Conservation (phyloP, 2,329 filamentous ascomycete species). For the Apiospora rasikravindrae region DNA sequence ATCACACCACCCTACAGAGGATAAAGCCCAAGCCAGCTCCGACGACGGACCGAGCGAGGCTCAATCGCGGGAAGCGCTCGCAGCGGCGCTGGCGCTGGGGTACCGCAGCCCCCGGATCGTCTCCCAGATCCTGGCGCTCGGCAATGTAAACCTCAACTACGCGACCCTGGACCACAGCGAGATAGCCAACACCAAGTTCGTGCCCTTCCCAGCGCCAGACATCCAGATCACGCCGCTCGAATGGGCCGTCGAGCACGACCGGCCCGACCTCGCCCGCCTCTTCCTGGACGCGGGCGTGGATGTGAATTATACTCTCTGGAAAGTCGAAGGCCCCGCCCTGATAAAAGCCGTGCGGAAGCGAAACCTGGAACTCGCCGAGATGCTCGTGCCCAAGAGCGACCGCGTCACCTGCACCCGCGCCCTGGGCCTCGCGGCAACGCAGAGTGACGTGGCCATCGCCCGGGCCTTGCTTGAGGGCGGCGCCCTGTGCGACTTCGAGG, state of each 20-base stretch:
- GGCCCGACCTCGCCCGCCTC: slow-evolving; percentile 3
- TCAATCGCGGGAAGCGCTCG: slow-evolving; percentile 4
- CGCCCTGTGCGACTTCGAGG: slow-evolving; percentile 15
- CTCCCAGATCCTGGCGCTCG: slow-evolving; percentile 14
- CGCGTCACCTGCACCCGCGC: background rate
- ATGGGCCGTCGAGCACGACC: slow-evolving; percentile 16
- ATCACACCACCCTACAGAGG: too few species aligned
- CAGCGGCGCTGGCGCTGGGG: background rate
- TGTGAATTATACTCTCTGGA: background rate
- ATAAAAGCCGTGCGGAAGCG: background rate
- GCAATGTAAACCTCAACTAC: background rate
- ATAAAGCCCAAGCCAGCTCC: background rate
- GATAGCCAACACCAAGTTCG: background rate
- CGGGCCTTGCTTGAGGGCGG: background rate
- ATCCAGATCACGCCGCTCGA: slow-evolving; percentile 8
- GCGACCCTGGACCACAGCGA: background rate
- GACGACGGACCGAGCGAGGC: background rate
- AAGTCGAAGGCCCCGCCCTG: background rate
- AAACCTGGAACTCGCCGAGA: background rate
- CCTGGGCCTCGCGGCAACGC: slow-evolving; percentile 11
- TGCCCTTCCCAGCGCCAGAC: too few species aligned
- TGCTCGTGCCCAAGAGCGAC: background rate
- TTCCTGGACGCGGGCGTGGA: slow-evolving; percentile 13
- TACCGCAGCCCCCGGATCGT: background rate
- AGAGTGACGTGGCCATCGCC: slow-evolving; percentile 2